These are phyloP conservation scores for Thraustochytrium striatum DNA, from an alignment of 352 stramenopile species.

Conservation along the genomic window DNA sequence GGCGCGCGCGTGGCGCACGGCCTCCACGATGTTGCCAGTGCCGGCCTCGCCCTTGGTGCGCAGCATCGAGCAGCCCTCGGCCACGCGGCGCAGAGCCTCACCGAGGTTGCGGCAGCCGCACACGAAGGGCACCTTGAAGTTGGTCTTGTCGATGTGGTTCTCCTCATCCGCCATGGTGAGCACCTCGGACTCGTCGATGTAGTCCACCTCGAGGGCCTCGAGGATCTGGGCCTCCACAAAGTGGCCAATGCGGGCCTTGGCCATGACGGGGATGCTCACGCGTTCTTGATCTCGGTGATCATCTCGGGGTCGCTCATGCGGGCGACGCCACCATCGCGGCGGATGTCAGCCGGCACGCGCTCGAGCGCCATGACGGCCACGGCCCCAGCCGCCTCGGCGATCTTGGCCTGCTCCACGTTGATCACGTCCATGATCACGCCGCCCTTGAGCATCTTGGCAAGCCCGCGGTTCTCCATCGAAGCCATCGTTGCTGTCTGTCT, in stretches of 20 bases:
- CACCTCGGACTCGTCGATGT: slow-evolving; percentile 96
- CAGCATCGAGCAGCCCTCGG: slow-evolving; percentile 94
- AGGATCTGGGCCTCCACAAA: slow-evolving; percentile 98
- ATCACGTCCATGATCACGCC: slow-evolving; percentile 64
- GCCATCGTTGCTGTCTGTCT: too few species aligned
- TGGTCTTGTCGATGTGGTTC: slow-evolving; percentile 92
- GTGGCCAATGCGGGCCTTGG: slow-evolving; percentile 95
- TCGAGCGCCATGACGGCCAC: slow-evolving; percentile 97
- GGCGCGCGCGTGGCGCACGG: slow-evolving; percentile 87
- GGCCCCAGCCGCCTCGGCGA: slow-evolving; percentile 92
- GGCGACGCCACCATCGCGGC: slow-evolving; percentile 87
- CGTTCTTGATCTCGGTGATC: slow-evolving; percentile 96
- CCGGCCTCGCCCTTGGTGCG: slow-evolving; percentile 96
- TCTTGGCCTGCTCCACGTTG: slow-evolving; percentile 84
- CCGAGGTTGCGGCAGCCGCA: slow-evolving; percentile 96
- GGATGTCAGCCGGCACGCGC: slow-evolving; percentile 95
- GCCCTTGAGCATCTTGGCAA: slow-evolving; percentile 97
- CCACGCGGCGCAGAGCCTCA: slow-evolving; percentile 83
- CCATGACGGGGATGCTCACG: slow-evolving; percentile 98
- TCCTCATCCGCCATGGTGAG: slow-evolving; percentile 97
- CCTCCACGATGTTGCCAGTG: slow-evolving; percentile 96
- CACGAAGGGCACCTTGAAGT: slow-evolving; percentile 96
- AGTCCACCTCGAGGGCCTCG: slow-evolving; percentile 93
- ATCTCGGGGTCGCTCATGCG: slow-evolving; percentile 95
- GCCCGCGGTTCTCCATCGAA: slow-evolving; percentile 89